Evolutionary conservation across 495 filamentous ascomycete genomes (phyloP), one percentile per base, ranked within the genome.

Genomic region (Neurospora sublineolata): DNA sequence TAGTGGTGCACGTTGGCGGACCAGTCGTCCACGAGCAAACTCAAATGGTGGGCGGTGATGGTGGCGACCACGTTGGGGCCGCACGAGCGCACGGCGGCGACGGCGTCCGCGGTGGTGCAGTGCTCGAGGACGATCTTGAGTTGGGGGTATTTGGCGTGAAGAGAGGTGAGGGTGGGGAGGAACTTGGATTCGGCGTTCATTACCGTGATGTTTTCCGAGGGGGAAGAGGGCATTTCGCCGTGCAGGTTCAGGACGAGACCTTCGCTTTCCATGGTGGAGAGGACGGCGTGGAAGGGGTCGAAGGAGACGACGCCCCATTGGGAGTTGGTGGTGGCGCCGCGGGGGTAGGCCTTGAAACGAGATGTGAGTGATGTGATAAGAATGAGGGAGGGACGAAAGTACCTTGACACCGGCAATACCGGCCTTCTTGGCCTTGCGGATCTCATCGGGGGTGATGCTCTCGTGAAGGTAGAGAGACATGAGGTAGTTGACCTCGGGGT

Each of bases 401-500:
- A 75, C 72, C 79, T 94, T 93, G 60, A 93, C 86, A 23, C 90
- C 90, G 40, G 83, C 81, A 69, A 92, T 86, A 1, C 89, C 89
- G 40, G 86, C 85, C 69, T 81, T 79, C 76, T 89, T 90, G 36
- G 93, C 93, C 75, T 91, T 88, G 60, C 86, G 84, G 71, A 97
- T 93, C 14, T 88, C 88, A 40, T 91, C 90, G 7, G 94, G 91
- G 3, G 91, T 97, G 68, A 97, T 86, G 37, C 83, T 86, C 64
- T 90, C 72, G 71, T 83, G 81, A 41, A 96, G 87, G 78, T 95
- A 97, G 36, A 97, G 85, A 4, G 93, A 91, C 94, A 97, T 97
- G 71, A 97, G 87, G 77, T 89, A 97, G 71, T 86, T 89, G 58
- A 97, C 89, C 41, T 87, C 85, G 0, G 90, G 89, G 68, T 91